These are phyloP conservation scores for Amesomyces nigricolor DNA, from an alignment of 2,329 filamentous ascomycete species.

Conservation along the genomic window DNA sequence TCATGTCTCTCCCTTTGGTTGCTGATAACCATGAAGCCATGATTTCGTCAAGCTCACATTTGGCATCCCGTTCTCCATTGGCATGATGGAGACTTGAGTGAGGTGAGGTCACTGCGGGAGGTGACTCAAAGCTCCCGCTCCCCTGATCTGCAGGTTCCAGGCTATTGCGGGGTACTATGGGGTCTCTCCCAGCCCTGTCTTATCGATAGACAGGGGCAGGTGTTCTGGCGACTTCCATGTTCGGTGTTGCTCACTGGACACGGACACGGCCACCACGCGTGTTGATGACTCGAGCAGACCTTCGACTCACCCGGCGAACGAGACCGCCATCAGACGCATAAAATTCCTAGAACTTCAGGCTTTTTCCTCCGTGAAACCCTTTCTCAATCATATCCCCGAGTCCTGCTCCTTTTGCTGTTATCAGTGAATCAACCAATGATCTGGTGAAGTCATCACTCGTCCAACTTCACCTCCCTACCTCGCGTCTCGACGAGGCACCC, in stretches of 20 bases:
- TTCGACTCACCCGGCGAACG: constrained; percentile 26
- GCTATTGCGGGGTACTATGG: constrained; percentile 6
- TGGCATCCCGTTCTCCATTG: no score
- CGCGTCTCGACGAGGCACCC: not conserved
- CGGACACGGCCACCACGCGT: not conserved
- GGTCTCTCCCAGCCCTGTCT: not conserved
- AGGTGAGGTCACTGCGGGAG: not conserved
- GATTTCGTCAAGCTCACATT: no score
- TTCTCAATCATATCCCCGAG: not conserved
- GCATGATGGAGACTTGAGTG: not conserved
- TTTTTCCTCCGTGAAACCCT: not conserved
- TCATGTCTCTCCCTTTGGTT: no score
- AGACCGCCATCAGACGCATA: not conserved
- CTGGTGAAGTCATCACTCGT: constrained; percentile 7
- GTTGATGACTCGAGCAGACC: constrained; percentile 20
- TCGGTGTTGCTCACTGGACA: constrained; percentile 2
- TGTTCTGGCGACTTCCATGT: not conserved
- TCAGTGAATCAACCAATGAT: not conserved
- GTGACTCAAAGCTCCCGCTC: not conserved
- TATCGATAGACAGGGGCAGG: constrained; percentile 17
- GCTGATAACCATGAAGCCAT: no score
- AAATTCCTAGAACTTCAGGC: not conserved
- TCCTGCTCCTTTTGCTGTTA: not conserved
- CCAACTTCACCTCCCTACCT: not conserved
- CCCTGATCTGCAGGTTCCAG: not conserved